phyloP scores from a whole-genome alignment of 2,329 filamentous ascomycete species.

The Cladorrhinum sp. region DNA sequence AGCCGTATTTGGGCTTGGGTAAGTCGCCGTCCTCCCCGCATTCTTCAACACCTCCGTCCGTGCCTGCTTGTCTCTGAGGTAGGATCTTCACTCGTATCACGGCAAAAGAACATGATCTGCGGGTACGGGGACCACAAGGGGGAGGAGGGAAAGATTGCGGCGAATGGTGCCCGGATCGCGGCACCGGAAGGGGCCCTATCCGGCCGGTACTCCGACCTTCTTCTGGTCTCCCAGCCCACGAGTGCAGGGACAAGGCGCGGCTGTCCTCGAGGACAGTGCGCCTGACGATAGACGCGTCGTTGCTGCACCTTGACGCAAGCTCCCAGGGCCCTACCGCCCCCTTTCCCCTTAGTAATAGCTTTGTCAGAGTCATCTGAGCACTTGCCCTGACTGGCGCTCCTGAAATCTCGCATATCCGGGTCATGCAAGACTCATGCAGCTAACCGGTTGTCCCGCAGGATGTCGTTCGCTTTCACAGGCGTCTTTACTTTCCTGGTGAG shows the following conservation, averaged over 20 bases:
- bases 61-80: not conserved
- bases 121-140: not conserved
- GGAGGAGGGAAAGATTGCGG: not conserved
- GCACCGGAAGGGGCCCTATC: not conserved
- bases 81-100: not conserved
- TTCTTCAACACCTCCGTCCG: conserved; percentile 9
- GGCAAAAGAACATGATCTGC: not conserved
- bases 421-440: conserved; percentile 29
- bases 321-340: not conserved
- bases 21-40: conserved; percentile 36
- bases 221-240: not conserved
- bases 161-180: not conserved
- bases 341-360: conserved; percentile 32
- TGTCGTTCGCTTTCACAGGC: conserved; percentile 74
- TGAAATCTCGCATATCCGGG: conserved; percentile 31
- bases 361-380: conserved; percentile 21
- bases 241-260: not conserved
- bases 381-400: conserved; percentile 30
- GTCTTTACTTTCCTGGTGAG: conserved; percentile 84
- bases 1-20: conserved; percentile 67
- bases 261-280: not conserved
- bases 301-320: conserved; percentile 9
- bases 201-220: not conserved
- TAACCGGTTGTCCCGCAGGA: conserved; percentile 47
- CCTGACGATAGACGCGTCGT: not conserved